Evolutionary conservation across 2,329 filamentous ascomycete species (phyloP).

Genomic region (Microdochium nivale): DNA sequence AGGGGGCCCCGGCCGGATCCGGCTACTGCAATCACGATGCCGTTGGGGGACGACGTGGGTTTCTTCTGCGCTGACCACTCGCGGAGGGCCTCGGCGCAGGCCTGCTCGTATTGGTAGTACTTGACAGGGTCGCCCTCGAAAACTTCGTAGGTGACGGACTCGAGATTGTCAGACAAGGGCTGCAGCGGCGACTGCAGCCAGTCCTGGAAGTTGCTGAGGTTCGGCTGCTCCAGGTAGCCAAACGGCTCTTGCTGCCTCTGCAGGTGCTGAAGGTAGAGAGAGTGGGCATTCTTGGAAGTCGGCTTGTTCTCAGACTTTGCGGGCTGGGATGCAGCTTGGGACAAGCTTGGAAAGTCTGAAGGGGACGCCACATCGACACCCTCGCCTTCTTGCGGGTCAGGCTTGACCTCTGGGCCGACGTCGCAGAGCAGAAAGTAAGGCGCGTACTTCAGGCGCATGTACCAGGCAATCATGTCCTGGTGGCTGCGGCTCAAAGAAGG

Average conservation of each 20-base stretch:
- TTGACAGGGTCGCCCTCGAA: slow-evolving; percentile 98
- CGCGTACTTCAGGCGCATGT: slow-evolving; percentile 54
- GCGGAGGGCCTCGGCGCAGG: slow-evolving; percentile 68
- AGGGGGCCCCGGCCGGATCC: slow-evolving; percentile 89
- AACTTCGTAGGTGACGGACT: slow-evolving; percentile 95
- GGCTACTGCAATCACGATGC: slow-evolving; percentile 82
- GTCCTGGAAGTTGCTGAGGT: slow-evolving; percentile 65
- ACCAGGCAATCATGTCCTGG: slow-evolving; percentile 50
- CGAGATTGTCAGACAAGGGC: slow-evolving; percentile 89
- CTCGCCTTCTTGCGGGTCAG: slow-evolving; percentile 20
- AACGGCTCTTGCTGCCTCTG: slow-evolving; percentile 70
- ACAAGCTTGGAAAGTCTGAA: slow-evolving; percentile 59
- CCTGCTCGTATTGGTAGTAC: slow-evolving; percentile 89
- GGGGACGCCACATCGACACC: slow-evolving; percentile 27
- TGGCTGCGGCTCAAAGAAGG: slow-evolving; percentile 54
- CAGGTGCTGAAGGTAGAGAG: slow-evolving; percentile 77
- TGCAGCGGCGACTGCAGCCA: slow-evolving; percentile 94
- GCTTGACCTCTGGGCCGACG: slow-evolving; percentile 39
- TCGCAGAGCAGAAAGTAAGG: slow-evolving; percentile 59
- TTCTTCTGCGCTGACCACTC: slow-evolving; percentile 71
- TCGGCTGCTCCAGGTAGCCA: slow-evolving; percentile 39
- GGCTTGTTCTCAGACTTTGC: slow-evolving; percentile 34
- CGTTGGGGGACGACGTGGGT: slow-evolving; percentile 62
- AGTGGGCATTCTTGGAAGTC: slow-evolving; percentile 33
- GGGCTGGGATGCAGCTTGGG: slow-evolving; percentile 47